These are phyloP conservation scores for Saxispiralis lemnorum DNA, from an alignment of 495 filamentous ascomycete species.

Conservation along the genomic window DNA sequence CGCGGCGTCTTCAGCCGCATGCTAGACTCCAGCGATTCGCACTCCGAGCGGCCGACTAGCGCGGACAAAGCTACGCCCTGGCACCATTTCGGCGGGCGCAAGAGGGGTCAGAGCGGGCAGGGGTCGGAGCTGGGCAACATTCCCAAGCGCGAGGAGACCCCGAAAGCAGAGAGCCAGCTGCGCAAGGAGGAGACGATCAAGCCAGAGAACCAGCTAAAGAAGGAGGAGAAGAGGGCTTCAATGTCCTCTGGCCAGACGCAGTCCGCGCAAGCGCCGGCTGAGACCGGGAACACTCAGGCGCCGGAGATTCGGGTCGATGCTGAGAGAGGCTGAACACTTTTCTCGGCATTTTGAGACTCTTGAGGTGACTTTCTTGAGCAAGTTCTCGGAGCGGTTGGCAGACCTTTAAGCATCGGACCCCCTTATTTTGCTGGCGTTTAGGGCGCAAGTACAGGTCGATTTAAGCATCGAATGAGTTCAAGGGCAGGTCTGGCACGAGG, in stretches of 20 bases:
- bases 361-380: slow-evolving; percentile 7
- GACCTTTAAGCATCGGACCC: slow-evolving; percentile 1
- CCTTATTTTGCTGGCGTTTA: too few species aligned
- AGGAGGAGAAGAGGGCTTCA: neutral
- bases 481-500: too few species aligned
- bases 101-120: slow-evolving; percentile 18
- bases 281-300: slow-evolving; percentile 10
- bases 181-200: neutral
- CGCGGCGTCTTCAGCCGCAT: slow-evolving; percentile 74
- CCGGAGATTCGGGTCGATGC: slow-evolving; percentile 1
- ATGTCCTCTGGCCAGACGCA: neutral
- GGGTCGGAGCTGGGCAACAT: slow-evolving; percentile 21
- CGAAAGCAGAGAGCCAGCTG: slow-evolving; percentile 9
- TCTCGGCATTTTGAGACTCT: too few species aligned
- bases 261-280: neutral
- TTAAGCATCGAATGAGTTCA: too few species aligned
- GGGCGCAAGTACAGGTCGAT: too few species aligned
- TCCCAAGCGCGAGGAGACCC: slow-evolving; percentile 6
- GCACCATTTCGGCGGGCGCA: slow-evolving; percentile 18
- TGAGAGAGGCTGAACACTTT: neutral
- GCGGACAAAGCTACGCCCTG: slow-evolving; percentile 1
- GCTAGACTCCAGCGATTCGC: slow-evolving; percentile 34
- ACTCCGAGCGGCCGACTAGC: slow-evolving; percentile 9
- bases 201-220: neutral
- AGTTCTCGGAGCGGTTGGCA: slow-evolving; percentile 11